phyloP scores from a whole-genome alignment of 805 yeast genomes.

The Nadsonia fulvescens region DNA sequence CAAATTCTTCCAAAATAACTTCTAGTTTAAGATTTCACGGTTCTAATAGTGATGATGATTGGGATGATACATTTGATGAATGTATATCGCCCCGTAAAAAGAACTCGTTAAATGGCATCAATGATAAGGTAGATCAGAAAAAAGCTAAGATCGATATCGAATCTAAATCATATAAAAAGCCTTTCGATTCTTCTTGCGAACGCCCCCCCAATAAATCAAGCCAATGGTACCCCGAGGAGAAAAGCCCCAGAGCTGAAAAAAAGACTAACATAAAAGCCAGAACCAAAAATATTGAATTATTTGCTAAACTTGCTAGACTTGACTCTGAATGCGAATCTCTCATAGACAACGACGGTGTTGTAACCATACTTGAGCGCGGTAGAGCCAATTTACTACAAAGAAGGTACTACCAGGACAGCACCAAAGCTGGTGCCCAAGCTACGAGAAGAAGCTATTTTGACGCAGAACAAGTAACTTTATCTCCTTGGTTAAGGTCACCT shows the following conservation, averaged over 20 bases:
- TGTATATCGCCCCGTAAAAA: background rate
- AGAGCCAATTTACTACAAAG: conserved; percentile 1
- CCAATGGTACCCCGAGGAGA: conserved; percentile 4
- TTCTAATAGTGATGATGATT: conserved; percentile 3
- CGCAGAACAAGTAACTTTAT: conserved; percentile 14
- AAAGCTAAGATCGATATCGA: too few relatives aligned
- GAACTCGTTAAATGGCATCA: conserved; percentile 1
- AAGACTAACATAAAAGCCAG: too few relatives aligned
- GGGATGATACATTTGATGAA: conserved; percentile 7
- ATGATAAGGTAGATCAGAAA: background rate
- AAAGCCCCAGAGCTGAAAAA: conserved; percentile 2
- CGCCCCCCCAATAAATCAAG: too few relatives aligned
- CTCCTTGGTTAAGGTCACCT: conserved; percentile 18
- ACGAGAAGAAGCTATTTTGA: conserved; percentile 12
- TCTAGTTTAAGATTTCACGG: too few relatives aligned
- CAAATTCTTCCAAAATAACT: too few relatives aligned
- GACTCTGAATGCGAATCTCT: background rate
- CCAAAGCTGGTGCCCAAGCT: background rate
- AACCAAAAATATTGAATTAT: conserved; percentile 1
- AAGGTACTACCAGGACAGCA: background rate
- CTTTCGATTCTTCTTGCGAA: too few relatives aligned
- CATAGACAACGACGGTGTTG: background rate
- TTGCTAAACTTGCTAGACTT: conserved; percentile 1
- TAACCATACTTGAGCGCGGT: conserved; percentile 1
- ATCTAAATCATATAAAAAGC: too few relatives aligned